These are phyloP conservation scores for Gamsiella multidivaricata DNA, from an alignment of 192 early-diverging fungal species.

Conservation along the genomic window DNA sequence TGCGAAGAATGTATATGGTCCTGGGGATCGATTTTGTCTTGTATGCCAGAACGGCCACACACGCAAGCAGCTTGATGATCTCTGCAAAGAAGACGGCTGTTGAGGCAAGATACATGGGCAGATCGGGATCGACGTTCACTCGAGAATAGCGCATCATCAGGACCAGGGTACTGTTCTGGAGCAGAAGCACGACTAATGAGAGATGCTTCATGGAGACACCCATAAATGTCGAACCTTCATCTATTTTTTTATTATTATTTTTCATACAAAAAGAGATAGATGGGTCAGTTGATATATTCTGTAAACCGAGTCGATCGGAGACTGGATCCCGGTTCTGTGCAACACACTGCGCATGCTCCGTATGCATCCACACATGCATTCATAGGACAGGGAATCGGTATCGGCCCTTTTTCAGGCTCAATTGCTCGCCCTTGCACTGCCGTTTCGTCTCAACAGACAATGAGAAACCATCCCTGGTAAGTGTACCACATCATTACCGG, in stretches of 20 bases:
- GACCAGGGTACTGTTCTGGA: constrained; percentile 90
- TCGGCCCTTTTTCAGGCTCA: too few relatives aligned
- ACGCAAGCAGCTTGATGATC: constrained; percentile 80
- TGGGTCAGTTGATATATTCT: neutral
- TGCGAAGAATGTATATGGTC: constrained; percentile 54
- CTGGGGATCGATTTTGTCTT: constrained; percentile 55
- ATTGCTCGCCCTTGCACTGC: too few relatives aligned
- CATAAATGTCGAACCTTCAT: constrained; percentile 51
- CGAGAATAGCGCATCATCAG: constrained; percentile 94
- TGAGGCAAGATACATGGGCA: constrained; percentile 84
- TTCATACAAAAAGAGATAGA: neutral
- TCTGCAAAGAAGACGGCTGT: constrained; percentile 95
- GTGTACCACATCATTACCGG: too few relatives aligned
- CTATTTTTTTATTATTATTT: constrained; percentile 3
- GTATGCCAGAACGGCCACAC: constrained; percentile 59
- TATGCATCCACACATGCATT: too few relatives aligned
- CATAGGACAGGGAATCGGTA: too few relatives aligned
- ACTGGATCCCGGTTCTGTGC: too few relatives aligned
- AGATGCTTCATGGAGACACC: constrained; percentile 84
- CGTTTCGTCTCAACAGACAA: too few relatives aligned
- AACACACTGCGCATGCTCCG: too few relatives aligned
- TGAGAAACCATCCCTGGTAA: neutral
- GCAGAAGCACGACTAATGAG: constrained; percentile 84
- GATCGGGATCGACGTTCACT: constrained; percentile 63
- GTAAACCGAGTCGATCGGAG: neutral